Base-by-base conservation (phyloP, 768 basidiomycete species). In the Calvatia gigantea region DNA sequence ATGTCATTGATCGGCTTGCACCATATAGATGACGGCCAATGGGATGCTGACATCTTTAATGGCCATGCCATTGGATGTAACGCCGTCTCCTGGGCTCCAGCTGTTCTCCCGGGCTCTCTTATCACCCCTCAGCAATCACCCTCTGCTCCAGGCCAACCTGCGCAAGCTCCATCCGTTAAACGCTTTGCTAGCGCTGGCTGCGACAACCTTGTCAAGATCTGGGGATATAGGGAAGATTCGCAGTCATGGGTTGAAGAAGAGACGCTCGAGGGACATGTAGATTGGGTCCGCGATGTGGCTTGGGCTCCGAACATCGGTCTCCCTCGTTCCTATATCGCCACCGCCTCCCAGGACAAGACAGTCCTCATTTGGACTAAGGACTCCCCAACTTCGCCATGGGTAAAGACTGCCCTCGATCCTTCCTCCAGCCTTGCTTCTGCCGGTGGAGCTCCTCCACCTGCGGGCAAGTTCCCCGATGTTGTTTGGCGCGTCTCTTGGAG, bases 401-500 rank as follows among this genome's bases (percentile, higher is more conserved):
- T 81, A 11, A 90, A 89, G 75, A 89, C 84, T 1, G 76, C 84
- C 7, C 82, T 96, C 32, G 90, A 94, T 63, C 89, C 90, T 1
- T 82, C 83, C 1, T 74, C 78, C 7, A 71, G 79, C 5, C 70
- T 78, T 37, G 71, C 77, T 1, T 73, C 77, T 2, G 65, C 78
- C 5, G 74, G 75, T 6, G 75, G 76, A 6, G 71, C 67, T 41
- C 74, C 70, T 0, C 74, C 75, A 4, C 75, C 79, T 6, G 75
- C 82, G 14, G 90, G 90, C 21, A 94, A 89, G 68, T 98, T 98
- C 75, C 91, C 93, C 1, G 96, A 98, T 67, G 93, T 94, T 4
- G 94, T 98, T 23, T 99, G 96, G 97, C 83, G 95, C n/a, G 94
- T 98, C 31, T 93, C 91, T 42, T 99, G 97, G 97, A 95, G 92